phyloP scores from a whole-genome alignment of 1,139 yeast species.

The Yueomyces sp. region DNA sequence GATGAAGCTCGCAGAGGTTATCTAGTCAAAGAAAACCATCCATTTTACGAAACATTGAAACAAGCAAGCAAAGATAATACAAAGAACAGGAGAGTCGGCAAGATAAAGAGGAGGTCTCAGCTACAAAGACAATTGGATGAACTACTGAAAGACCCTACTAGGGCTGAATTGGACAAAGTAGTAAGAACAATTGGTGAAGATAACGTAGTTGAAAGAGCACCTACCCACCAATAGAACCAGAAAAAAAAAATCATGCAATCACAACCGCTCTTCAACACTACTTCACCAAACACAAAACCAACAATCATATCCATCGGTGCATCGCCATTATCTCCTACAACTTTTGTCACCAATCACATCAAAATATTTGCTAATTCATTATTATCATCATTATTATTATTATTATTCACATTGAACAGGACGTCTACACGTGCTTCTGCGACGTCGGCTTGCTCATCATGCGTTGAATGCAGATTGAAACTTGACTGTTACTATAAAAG shows the following conservation, averaged over 20 bases:
- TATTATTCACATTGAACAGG: no score
- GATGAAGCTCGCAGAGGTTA: conserved; percentile 67
- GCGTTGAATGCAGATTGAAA: no score
- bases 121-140: neutral
- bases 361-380: neutral
- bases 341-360: neutral
- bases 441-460: no score
- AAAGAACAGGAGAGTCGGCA: neutral
- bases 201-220: no score
- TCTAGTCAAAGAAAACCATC: conserved; percentile 30
- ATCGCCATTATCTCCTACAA: neutral
- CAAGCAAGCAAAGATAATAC: neutral
- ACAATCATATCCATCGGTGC: neutral
- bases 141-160: neutral
- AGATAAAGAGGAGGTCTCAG: neutral
- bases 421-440: no score
- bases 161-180: neutral
- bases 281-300: no score
- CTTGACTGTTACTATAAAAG: no score
- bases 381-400: no score
- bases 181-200: neutral
- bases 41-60: conserved; percentile 12
- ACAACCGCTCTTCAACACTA: no score
- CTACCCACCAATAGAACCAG: no score
- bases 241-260: no score